Evolutionary conservation across 495 filamentous ascomycete species (phyloP).

Genomic region (Penicillium antarcticum): DNA sequence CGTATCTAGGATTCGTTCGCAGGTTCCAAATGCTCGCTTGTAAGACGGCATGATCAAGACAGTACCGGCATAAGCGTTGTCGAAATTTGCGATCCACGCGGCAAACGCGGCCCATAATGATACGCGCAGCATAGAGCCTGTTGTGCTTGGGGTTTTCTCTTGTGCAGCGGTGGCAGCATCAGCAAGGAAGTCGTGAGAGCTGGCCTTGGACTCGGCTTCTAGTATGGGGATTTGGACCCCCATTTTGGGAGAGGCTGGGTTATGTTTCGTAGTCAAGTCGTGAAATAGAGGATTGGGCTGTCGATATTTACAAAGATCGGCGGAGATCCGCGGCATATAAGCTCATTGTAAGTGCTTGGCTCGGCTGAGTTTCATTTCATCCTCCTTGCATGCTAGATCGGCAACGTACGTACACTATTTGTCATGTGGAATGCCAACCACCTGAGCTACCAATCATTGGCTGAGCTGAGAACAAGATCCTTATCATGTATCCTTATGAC

Average conservation of each 20-base stretch:
- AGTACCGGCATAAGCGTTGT: constrained; percentile 23
- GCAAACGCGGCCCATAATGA: constrained; percentile 24
- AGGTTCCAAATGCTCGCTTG: constrained; percentile 20
- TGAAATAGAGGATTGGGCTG: not conserved
- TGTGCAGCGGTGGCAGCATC: not conserved
- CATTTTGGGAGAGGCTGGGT: not conserved
- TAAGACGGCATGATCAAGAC: constrained; percentile 29
- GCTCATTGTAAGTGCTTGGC: not conserved
- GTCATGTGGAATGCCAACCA: not conserved
- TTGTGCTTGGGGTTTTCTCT: constrained; percentile 4
- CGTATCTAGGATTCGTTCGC: constrained; percentile 12
- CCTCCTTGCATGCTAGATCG: not conserved
- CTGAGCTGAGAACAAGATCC: too few species aligned
- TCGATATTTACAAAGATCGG: not conserved
- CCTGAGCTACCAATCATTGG: not conserved
- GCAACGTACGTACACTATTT: not conserved
- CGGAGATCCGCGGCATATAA: not conserved
- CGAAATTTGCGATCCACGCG: constrained; percentile 26
- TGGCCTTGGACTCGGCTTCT: not conserved
- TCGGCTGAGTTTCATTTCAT: too few species aligned
- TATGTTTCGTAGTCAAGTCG: too few species aligned
- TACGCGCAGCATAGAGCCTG: constrained; percentile 20
- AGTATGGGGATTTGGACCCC: not conserved
- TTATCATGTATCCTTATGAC: not conserved
- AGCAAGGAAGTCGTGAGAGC: not conserved